Percentiles rank a stretch among this genome's conserved stretches.
These are phyloP conservation scores for Polyporus tsugae DNA, from an alignment of 1,284 basidiomycete species.

Conservation along the genomic window DNA sequence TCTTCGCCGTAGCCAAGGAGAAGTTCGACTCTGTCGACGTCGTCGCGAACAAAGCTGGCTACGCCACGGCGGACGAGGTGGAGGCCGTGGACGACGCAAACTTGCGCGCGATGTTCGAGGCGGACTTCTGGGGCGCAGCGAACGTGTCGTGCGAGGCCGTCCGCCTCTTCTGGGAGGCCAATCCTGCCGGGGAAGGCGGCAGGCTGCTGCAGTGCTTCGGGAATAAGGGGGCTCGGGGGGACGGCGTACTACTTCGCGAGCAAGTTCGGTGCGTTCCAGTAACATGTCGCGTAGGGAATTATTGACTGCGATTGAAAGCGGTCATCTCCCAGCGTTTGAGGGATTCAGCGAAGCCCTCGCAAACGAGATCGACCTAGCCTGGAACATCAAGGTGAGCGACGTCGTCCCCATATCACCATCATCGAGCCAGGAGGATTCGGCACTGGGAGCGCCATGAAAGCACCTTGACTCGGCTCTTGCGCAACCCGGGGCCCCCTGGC, in stretches of 20 bases:
- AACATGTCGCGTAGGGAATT: too few species aligned
- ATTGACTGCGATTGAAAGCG: too few species aligned
- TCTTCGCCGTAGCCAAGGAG: neutral
- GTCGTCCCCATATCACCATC: neutral
- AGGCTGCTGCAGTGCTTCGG: neutral
- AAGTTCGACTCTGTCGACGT: neutral
- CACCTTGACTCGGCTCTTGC: neutral
- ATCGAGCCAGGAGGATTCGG: neutral
- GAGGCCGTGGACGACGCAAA: neutral
- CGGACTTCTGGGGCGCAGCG: too few species aligned
- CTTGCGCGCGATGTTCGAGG: neutral
- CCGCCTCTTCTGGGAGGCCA: neutral
- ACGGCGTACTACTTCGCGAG: neutral
- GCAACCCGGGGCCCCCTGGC: neutral
- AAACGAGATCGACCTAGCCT: neutral
- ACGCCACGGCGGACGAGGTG: neutral
- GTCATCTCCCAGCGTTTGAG: neutral
- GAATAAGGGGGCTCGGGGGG: neutral
- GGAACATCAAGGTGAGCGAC: neutral
- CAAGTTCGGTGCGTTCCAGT: neutral
- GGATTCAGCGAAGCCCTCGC: neutral
- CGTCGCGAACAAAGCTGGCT: neutral
- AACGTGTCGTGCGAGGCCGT: neutral
- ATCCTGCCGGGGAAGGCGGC: neutral
- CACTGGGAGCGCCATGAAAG: neutral